These are phyloP conservation scores for Daldinia sp. DNA, from an alignment of 2,329 filamentous ascomycete species.

Conservation along the genomic window DNA sequence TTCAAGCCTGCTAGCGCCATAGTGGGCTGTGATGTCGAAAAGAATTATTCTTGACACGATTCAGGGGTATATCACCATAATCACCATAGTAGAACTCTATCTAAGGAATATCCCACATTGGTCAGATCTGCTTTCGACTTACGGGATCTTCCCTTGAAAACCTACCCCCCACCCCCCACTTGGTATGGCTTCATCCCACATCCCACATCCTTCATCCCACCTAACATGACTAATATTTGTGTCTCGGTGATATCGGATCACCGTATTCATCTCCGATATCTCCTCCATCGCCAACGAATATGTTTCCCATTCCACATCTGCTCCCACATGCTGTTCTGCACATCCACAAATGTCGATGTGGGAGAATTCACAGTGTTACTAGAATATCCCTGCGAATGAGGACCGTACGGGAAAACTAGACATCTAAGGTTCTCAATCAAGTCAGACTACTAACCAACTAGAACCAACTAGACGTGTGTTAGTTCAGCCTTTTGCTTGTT, in stretches of 20 bases:
- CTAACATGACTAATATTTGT: conserved; percentile 18
- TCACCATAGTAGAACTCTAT: conserved; percentile 5
- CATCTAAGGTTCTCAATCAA: not conserved
- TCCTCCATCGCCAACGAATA: conserved; percentile 15
- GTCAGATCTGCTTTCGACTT: not conserved
- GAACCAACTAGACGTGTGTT: conserved; percentile 2
- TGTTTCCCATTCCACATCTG: conserved; percentile 14
- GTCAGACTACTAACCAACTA: not conserved
- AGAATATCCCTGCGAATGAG: conserved; percentile 1
- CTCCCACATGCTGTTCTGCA: conserved; percentile 5
- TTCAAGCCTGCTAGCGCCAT: not conserved
- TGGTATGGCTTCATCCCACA: conserved; percentile 1
- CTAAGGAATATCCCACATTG: conserved; percentile 26
- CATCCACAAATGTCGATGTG: conserved; percentile 7
- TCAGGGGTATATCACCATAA: not conserved
- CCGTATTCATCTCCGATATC: conserved; percentile 18
- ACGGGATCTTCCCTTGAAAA: not conserved
- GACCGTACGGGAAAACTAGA: not conserved
- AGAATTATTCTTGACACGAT: not conserved
- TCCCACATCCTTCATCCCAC: conserved; percentile 34
- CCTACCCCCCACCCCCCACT: not conserved
- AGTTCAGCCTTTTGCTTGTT: not conserved
- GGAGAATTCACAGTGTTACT: conserved; percentile 1
- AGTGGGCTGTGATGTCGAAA: not conserved
- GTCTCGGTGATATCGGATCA: conserved; percentile 25